Percentiles rank a stretch among this genome's conserved stretches.
Evolutionary conservation across 2,329 filamentous ascomycete species (phyloP).

Genomic region (Monosporascus sp.): DNA sequence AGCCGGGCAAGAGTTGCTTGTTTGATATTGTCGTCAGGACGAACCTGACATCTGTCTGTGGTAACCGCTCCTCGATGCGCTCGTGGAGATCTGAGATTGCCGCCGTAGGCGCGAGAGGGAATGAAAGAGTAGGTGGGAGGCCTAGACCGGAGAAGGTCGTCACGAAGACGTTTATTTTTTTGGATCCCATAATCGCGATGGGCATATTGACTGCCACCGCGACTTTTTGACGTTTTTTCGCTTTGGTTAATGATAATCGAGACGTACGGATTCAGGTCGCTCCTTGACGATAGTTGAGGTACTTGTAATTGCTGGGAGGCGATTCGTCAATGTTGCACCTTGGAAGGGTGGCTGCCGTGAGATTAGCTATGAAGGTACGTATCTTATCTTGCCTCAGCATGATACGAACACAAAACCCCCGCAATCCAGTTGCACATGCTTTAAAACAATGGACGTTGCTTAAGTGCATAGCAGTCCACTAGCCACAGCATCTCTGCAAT

Average conservation of each 20-base stretch:
- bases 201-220: neutral
- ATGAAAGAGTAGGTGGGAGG: slow-evolving; percentile 73
- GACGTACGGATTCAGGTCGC: neutral
- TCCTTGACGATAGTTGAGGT: neutral
- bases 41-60: slow-evolving; percentile 52
- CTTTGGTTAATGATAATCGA: too few species aligned
- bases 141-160: slow-evolving; percentile 79
- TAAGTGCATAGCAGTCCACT: neutral
- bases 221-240: too few species aligned
- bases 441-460: neutral
- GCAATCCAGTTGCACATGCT: neutral
- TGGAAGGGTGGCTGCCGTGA: neutral
- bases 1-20: slow-evolving; percentile 56
- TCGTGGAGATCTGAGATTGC: slow-evolving; percentile 63
- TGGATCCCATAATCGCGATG: slow-evolving; percentile 43
- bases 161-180: slow-evolving; percentile 73
- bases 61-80: slow-evolving; percentile 56
- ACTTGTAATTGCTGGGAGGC: neutral
- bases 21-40: slow-evolving; percentile 80
- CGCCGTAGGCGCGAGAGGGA: slow-evolving; percentile 63
- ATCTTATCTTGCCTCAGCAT: neutral
- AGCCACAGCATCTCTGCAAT: neutral
- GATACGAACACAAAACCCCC: neutral
- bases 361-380: neutral
- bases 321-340: neutral